These are phyloP conservation scores for Trametes versicolor DNA, from an alignment of 1,284 basidiomycete species.

Conservation along the genomic window DNA sequence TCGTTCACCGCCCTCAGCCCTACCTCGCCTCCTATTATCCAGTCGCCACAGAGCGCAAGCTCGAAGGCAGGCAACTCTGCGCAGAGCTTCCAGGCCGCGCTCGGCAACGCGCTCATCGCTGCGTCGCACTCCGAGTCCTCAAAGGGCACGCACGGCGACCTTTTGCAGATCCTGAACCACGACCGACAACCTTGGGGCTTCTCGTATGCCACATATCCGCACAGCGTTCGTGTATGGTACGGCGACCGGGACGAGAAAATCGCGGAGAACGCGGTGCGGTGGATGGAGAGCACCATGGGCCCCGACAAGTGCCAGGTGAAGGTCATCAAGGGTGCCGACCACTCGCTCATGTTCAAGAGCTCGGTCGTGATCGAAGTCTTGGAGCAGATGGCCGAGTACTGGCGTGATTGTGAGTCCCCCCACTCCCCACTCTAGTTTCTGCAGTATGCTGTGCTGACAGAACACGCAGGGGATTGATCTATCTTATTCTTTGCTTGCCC, in stretches of 20 bases:
- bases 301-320: constrained; percentile 78
- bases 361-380: constrained; percentile 90
- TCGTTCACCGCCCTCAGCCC: constrained; percentile 61
- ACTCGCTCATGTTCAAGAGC: constrained; percentile 92
- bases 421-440: background rate
- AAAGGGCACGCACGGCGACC: constrained; percentile 90
- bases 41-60: constrained; percentile 34
- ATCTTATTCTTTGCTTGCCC: constrained; percentile 31
- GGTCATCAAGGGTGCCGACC: constrained; percentile 89
- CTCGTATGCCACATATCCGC: constrained; percentile 80
- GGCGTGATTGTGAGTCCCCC: constrained; percentile 53
- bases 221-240: constrained; percentile 91
- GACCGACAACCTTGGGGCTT: constrained; percentile 88
- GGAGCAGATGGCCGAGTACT: constrained; percentile 71
- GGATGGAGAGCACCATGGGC: constrained; percentile 92
- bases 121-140: constrained; percentile 96
- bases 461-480: constrained; percentile 33
- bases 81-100: constrained; percentile 66
- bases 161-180: constrained; percentile 91
- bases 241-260: constrained; percentile 95
- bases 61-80: constrained; percentile 45
- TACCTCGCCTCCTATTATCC: constrained; percentile 56
- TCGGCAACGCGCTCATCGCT: constrained; percentile 88
- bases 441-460: constrained; percentile 5
- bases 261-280: constrained; percentile 85